These are phyloP conservation scores for Trichosporon ovoides DNA, from an alignment of 1,284 basidiomycete species.

Conservation along the genomic window DNA sequence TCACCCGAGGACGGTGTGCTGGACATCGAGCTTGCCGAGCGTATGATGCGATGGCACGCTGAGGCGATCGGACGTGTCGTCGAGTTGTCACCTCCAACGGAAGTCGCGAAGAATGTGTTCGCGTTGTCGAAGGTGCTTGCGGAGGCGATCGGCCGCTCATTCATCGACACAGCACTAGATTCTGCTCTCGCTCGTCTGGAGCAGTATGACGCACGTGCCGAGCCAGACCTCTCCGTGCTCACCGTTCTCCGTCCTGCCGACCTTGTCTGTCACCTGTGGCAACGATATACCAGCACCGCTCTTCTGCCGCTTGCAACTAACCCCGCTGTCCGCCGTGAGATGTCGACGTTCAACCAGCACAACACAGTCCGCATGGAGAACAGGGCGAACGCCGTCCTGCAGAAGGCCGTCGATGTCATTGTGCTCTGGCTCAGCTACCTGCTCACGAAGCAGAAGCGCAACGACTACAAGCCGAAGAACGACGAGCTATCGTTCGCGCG, in stretches of 20 bases:
- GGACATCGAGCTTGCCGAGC: conserved; percentile 70
- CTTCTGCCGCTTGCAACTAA: conserved; percentile 82
- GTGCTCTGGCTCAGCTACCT: conserved; percentile 59
- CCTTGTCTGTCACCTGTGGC: conserved; percentile 91
- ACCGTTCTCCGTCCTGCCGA: conserved; percentile 70
- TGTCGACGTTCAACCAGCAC: conserved; percentile 89
- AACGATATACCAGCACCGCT: conserved; percentile 89
- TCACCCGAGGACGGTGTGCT: conserved; percentile 73
- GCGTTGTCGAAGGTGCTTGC: conserved; percentile 79
- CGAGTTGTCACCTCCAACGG: conserved; percentile 70
- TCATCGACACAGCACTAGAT: conserved; percentile 85
- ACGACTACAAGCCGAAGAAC: conserved; percentile 93
- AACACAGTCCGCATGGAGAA: conserved; percentile 81
- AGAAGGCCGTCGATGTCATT: conserved; percentile 79
- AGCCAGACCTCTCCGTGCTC: conserved; percentile 72
- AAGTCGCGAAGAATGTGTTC: conserved; percentile 90
- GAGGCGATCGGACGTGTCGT: conserved; percentile 88
- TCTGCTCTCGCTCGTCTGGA: conserved; percentile 72
- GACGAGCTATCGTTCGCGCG: conserved; percentile 91
- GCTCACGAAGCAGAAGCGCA: conserved; percentile 88
- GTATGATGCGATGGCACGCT: conserved; percentile 92
- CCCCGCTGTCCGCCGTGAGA: conserved; percentile 84
- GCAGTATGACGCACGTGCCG: conserved; percentile 64
- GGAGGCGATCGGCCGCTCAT: conserved; percentile 78
- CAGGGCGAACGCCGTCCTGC: conserved; percentile 74